These are phyloP conservation scores for Rosellinia necatrix DNA, from an alignment of 2,329 filamentous ascomycete genomes.

Conservation along the genomic window DNA sequence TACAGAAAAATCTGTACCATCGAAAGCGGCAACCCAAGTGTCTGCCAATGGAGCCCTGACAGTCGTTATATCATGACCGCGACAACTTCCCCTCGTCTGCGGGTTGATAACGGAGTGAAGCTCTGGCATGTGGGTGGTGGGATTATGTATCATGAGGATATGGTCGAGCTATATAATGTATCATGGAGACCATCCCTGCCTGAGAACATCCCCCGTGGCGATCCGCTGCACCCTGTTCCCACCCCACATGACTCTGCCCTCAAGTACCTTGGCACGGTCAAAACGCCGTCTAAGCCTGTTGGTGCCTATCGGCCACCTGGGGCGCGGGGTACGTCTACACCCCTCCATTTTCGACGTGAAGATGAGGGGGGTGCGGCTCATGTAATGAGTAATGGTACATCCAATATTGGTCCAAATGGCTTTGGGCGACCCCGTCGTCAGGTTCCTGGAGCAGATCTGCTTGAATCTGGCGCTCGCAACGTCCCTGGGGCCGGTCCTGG, in stretches of 20 bases:
- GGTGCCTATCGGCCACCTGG: slow-evolving; percentile 95
- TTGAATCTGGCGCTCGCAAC: slow-evolving; percentile 58
- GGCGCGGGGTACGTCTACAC: slow-evolving; percentile 84
- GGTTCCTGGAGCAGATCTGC: slow-evolving; percentile 83
- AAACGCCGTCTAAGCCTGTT: slow-evolving; percentile 95
- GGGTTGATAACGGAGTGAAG: slow-evolving; percentile 95
- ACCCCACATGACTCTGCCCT: slow-evolving; percentile 81
- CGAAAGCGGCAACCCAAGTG: slow-evolving; percentile 91
- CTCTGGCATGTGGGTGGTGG: slow-evolving; percentile 90
- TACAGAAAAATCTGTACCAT: slow-evolving; percentile 92
- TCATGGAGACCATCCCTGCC: slow-evolving; percentile 79
- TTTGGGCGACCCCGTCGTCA: slow-evolving; percentile 77
- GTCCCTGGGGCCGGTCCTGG: slow-evolving; percentile 72
- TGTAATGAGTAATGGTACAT: slow-evolving; percentile 75
- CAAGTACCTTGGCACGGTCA: slow-evolving; percentile 80
- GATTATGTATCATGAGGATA: slow-evolving; percentile 94
- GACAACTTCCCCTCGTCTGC: slow-evolving; percentile 92
- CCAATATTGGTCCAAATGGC: slow-evolving; percentile 74
- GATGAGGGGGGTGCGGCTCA: slow-evolving; percentile 94
- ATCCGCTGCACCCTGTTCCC: slow-evolving; percentile 76
- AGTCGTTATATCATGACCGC: slow-evolving; percentile 95
- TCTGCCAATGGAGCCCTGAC: slow-evolving; percentile 97
- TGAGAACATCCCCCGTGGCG: slow-evolving; percentile 62
- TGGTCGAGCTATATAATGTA: slow-evolving; percentile 91
- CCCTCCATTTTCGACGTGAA: slow-evolving; percentile 94